Evolutionary conservation across 495 filamentous ascomycete species (phyloP).

Genomic region (Endocarpon pusillum): DNA sequence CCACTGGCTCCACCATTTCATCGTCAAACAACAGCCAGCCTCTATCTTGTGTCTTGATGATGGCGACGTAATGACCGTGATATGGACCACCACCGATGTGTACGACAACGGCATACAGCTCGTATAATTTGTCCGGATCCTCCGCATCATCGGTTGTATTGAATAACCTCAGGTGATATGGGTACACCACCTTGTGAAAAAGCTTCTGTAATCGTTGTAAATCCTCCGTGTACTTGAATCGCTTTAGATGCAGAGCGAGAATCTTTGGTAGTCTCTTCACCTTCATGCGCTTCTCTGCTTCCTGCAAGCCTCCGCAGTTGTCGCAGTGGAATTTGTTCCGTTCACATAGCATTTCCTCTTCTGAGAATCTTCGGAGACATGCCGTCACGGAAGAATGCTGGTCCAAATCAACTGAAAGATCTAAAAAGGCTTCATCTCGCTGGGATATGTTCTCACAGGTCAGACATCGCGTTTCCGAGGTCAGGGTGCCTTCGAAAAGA

Average conservation of each 20-base stretch:
- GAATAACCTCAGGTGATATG: constrained; percentile 88
- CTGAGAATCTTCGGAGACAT: constrained; percentile 87
- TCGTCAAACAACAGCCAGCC: constrained; percentile 96
- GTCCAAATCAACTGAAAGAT: constrained; percentile 89
- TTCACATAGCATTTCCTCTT: constrained; percentile 97
- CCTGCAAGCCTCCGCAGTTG: constrained; percentile 88
- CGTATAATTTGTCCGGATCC: constrained; percentile 87
- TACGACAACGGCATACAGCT: constrained; percentile 95
- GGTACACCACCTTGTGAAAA: constrained; percentile 93
- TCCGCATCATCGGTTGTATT: constrained; percentile 96
- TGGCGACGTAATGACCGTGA: constrained; percentile 92
- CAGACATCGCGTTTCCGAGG: constrained; percentile 90
- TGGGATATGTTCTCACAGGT: constrained; percentile 94
- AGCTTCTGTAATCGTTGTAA: constrained; percentile 85
- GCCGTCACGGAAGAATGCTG: constrained; percentile 94
- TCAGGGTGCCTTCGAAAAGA: constrained; percentile 85
- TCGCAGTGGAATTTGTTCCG: constrained; percentile 98
- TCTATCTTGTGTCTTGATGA: constrained; percentile 91
- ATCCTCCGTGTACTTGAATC: constrained; percentile 97
- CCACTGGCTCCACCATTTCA: constrained; percentile 94
- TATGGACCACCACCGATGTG: constrained; percentile 97
- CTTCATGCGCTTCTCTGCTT: constrained; percentile 98
- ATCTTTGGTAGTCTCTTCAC: constrained; percentile 89
- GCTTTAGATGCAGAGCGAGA: constrained; percentile 78
- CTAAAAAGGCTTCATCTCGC: constrained; percentile 85